These are phyloP conservation scores for Melocanna baccifera DNA, from an alignment of 176 grass and related monocot species.

Conservation along the genomic window DNA sequence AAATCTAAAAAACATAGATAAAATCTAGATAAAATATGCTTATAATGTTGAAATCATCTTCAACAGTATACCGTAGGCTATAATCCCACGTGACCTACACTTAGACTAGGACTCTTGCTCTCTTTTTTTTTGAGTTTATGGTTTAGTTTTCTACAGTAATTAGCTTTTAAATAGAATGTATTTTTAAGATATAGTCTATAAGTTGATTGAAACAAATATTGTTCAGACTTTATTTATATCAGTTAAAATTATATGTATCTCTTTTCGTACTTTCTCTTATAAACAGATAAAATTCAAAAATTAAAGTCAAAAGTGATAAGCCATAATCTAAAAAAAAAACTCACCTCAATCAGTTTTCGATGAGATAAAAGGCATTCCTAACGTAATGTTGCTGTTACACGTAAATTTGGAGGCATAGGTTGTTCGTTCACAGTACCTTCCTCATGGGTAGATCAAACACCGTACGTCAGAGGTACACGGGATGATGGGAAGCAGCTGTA, in stretches of 20 bases:
- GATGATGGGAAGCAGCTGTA: neutral
- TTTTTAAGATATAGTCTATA: no score
- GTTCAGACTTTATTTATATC: accelerated
- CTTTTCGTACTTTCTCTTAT: no score
- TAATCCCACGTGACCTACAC: neutral
- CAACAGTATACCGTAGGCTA: neutral
- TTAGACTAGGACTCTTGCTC: neutral
- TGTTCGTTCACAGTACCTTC: neutral
- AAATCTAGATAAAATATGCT: neutral
- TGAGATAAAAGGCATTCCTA: neutral
- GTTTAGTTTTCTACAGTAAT: no score
- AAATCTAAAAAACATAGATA: neutral
- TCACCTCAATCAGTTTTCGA: neutral
- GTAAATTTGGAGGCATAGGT: neutral
- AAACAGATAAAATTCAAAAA: accelerated
- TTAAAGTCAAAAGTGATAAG: no score
- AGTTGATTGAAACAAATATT: no score
- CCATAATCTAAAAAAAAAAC: no score
- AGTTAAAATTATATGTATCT: no score
- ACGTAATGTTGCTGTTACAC: neutral
- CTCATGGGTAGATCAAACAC: neutral
- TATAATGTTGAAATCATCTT: no score
- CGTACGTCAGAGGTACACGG: neutral
- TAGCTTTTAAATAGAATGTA: no score
- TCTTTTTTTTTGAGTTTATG: no score